A percentile compares a stretch with the other conserved stretches of the same genome.
Conservation (phyloP, 73 alveolate genomes). For the Paraurostyla sp. region DNA sequence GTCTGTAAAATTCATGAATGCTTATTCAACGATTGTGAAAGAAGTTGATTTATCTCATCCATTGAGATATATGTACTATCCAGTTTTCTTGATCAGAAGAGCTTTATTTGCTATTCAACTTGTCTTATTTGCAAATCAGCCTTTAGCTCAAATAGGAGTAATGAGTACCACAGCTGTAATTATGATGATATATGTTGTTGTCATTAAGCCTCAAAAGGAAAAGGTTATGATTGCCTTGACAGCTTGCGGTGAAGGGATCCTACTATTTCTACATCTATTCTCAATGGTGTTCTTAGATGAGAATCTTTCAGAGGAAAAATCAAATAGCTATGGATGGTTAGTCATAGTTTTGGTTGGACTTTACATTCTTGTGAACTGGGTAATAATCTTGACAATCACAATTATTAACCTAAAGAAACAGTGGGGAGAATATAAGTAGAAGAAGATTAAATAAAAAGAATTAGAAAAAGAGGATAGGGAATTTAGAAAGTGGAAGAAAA, state of each 20-base stretch:
- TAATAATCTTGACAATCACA: background rate
- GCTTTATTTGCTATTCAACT: background rate
- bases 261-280: background rate
- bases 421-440: background rate
- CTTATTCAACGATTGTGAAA: background rate
- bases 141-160: background rate
- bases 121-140: background rate
- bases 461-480: background rate
- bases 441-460: background rate
- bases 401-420: background rate
- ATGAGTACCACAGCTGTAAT: background rate
- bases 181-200: conserved; percentile 11
- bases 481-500: conserved; percentile 10
- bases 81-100: conserved; percentile 36
- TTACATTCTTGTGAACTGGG: background rate
- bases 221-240: conserved; percentile 1
- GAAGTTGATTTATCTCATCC: conserved; percentile 40
- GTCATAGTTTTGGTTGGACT: conserved; percentile 1
- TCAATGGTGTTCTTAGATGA: background rate
- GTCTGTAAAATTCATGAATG: background rate
- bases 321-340: background rate
- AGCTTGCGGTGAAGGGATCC: background rate
- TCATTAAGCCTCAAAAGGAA: background rate
- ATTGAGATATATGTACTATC: conserved; percentile 7
- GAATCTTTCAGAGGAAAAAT: background rate